Evolutionary conservation across 305 asterid species (phyloP).

Genomic region (Solanum hybrid): DNA sequence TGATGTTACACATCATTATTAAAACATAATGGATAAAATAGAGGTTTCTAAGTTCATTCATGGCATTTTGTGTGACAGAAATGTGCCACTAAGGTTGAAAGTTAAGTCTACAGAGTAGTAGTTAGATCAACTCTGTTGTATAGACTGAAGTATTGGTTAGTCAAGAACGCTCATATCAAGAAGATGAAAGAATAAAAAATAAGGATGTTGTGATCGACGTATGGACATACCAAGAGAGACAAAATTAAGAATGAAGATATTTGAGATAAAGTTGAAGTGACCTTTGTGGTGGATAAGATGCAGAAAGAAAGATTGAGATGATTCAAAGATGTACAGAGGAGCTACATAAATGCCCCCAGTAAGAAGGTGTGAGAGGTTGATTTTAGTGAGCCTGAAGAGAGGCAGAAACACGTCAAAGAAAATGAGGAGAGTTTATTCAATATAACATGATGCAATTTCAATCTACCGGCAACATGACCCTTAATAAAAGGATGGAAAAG

Average conservation of each 20-base stretch:
- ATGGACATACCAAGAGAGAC: background rate
- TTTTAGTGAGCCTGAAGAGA: fast-evolving
- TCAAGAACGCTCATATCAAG: background rate
- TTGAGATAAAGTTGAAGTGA: too few species aligned
- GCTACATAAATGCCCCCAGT: background rate
- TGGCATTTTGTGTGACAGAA: background rate
- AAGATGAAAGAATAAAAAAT: background rate
- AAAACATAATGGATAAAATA: background rate
- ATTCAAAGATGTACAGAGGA: background rate
- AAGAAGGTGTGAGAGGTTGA: background rate
- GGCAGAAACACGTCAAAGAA: background rate
- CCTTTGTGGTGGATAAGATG: too few species aligned
- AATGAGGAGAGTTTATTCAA: background rate
- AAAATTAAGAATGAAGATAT: background rate
- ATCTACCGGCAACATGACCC: background rate
- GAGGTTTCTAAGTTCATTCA: background rate
- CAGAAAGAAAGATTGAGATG: background rate
- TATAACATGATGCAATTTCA: background rate
- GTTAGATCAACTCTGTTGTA: background rate
- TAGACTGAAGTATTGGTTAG: background rate
- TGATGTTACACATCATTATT: background rate
- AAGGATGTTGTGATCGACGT: background rate
- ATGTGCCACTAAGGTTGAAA: background rate
- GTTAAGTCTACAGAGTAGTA: background rate
- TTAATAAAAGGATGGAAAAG: background rate